A percentile compares a stretch with the other conserved stretches of the same genome.
These are phyloP conservation scores for Colletotrichum caudatum DNA, from an alignment of 2,329 filamentous ascomycete genomes.

Conservation along the genomic window DNA sequence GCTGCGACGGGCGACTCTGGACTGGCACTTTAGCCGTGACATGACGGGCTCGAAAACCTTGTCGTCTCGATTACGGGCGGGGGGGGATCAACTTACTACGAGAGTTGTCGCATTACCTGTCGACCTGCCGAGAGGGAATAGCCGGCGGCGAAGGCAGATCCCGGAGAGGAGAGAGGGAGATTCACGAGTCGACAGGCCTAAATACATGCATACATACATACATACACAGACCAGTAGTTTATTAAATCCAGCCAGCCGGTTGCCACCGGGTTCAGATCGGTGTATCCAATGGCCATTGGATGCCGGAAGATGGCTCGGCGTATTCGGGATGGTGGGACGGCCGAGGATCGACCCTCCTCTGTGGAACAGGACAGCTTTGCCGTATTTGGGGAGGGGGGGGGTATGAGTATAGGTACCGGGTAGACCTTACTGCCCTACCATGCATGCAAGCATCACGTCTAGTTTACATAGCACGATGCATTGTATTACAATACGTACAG, in stretches of 20 bases:
- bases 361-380: too few species aligned
- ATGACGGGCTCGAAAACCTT: slow-evolving; percentile 19
- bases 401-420: background rate
- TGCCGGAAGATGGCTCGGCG: background rate
- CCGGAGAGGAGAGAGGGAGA: background rate
- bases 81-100: background rate
- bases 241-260: background rate
- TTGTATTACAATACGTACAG: too few species aligned
- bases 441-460: background rate
- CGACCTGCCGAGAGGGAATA: background rate
- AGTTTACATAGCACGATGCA: background rate
- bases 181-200: background rate
- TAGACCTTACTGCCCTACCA: background rate
- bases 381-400: too few species aligned
- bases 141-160: background rate
- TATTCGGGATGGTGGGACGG: too few species aligned
- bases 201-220: too few species aligned
- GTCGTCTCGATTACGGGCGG: background rate
- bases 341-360: too few species aligned
- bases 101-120: background rate
- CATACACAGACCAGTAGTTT: background rate
- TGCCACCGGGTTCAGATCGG: too few species aligned
- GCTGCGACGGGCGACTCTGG: background rate
- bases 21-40: slow-evolving; percentile 17
- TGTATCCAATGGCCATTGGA: background rate